These are phyloP conservation scores for Dichotomopilus funicola DNA, from an alignment of 2,329 filamentous ascomycete species.

Conservation along the genomic window DNA sequence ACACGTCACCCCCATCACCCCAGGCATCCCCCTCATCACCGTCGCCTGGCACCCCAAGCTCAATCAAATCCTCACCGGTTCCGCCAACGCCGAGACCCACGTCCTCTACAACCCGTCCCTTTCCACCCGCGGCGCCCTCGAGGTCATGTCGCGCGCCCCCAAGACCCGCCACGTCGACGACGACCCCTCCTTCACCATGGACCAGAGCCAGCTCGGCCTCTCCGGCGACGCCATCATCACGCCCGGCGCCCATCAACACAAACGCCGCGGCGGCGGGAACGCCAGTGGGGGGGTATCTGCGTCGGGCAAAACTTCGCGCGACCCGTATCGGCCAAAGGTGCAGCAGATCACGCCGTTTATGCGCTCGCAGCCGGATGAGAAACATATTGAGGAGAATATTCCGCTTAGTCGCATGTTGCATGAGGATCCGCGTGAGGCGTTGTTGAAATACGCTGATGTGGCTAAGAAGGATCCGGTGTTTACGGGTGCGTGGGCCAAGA, in stretches of 20 bases:
- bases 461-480: conserved; percentile 91
- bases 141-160: conserved; percentile 86
- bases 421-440: conserved; percentile 88
- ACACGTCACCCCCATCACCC: conserved; percentile 81
- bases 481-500: conserved; percentile 86
- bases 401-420: conserved; percentile 89
- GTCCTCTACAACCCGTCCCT: conserved; percentile 84
- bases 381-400: conserved; percentile 81
- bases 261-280: conserved; percentile 37
- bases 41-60: conserved; percentile 91
- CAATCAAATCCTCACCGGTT: conserved; percentile 93
- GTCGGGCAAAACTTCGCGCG: conserved; percentile 61
- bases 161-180: conserved; percentile 96
- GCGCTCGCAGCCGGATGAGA: conserved; percentile 82
- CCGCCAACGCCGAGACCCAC: conserved; percentile 82
- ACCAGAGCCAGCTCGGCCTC: conserved; percentile 67
- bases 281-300: conserved; percentile 63
- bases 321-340: conserved; percentile 79
- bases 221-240: conserved; percentile 76
- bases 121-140: conserved; percentile 73
- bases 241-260: conserved; percentile 43
- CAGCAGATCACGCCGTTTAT: conserved; percentile 83
- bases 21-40: conserved; percentile 72
- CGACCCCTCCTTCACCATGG: conserved; percentile 78
- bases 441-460: conserved; percentile 91